Conservation (phyloP, 768 basidiomycete genomes). For the Kwoniella sp. region DNA sequence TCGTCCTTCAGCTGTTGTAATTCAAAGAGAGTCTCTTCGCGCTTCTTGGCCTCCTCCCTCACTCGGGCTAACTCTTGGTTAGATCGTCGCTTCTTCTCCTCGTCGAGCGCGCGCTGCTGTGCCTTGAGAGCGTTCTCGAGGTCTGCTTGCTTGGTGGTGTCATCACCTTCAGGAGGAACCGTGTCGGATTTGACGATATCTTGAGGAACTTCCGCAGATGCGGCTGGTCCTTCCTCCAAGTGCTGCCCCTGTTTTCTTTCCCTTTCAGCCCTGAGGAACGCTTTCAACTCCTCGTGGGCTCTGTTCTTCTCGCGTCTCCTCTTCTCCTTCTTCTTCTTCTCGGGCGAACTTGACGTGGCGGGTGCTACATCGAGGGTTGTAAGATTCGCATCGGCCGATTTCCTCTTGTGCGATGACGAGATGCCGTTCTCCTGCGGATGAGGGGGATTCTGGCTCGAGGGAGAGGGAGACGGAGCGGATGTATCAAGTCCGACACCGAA, state of each 20-base stretch:
- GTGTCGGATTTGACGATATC: not conserved
- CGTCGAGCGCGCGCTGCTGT: not conserved
- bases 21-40: not conserved
- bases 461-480: no score
- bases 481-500: no score
- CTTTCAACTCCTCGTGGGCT: not conserved
- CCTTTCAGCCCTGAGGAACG: not conserved
- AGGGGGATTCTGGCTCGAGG: no score
- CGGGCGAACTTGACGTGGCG: not conserved
- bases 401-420: not conserved
- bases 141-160: no score
- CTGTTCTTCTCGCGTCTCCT: slow-evolving; percentile 4
- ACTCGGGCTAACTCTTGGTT: slow-evolving; percentile 9
- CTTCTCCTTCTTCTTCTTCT: slow-evolving; percentile 2
- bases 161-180: not conserved
- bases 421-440: no score
- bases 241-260: not conserved
- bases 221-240: slow-evolving; percentile 5
- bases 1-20: not conserved
- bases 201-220: not conserved
- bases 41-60: slow-evolving; percentile 6
- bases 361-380: not conserved
- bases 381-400: not conserved
- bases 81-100: slow-evolving; percentile 17
- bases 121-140: not conserved